Conservation (phyloP, 2,329 filamentous ascomycete species). For the Botrytis porri region DNA sequence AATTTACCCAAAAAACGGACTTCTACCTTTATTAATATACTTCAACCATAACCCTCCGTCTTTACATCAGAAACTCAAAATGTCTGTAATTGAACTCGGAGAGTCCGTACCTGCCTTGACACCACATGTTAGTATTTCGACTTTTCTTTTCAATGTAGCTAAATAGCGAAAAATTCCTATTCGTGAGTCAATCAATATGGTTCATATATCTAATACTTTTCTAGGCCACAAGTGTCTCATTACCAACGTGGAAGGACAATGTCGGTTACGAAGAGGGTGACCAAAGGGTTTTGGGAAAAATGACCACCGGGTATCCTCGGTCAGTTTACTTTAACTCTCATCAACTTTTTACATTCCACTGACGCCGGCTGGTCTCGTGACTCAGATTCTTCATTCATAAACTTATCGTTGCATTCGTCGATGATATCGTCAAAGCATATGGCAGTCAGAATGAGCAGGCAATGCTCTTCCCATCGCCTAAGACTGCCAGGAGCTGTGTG, state of each 20-base stretch:
- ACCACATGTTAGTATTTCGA: constrained; percentile 36
- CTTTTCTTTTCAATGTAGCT: not conserved
- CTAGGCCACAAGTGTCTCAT: constrained; percentile 90
- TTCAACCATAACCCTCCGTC: not conserved
- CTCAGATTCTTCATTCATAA: constrained; percentile 86
- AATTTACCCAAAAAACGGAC: not conserved
- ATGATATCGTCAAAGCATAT: constrained; percentile 62
- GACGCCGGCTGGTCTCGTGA: constrained; percentile 25
- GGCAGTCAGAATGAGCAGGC: constrained; percentile 63
- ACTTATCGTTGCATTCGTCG: constrained; percentile 70
- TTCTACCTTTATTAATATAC: not conserved
- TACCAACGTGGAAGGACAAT: constrained; percentile 90
- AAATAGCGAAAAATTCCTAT: not conserved
- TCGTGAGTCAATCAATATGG: constrained; percentile 20
- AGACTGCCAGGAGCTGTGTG: constrained; percentile 68
- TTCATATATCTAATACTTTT: not conserved
- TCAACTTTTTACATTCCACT: constrained; percentile 23
- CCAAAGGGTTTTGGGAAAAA: constrained; percentile 76
- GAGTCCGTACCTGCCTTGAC: constrained; percentile 39
- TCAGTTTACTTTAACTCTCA: constrained; percentile 38
- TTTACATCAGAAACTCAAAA: constrained; percentile 21
- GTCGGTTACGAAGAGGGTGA: constrained; percentile 93
- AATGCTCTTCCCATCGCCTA: constrained; percentile 76
- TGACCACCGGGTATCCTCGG: constrained; percentile 91
- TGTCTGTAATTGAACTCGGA: constrained; percentile 38